Base-by-base conservation (phyloP, 2,329 filamentous ascomycete species). In the Verruconis gallopava region DNA sequence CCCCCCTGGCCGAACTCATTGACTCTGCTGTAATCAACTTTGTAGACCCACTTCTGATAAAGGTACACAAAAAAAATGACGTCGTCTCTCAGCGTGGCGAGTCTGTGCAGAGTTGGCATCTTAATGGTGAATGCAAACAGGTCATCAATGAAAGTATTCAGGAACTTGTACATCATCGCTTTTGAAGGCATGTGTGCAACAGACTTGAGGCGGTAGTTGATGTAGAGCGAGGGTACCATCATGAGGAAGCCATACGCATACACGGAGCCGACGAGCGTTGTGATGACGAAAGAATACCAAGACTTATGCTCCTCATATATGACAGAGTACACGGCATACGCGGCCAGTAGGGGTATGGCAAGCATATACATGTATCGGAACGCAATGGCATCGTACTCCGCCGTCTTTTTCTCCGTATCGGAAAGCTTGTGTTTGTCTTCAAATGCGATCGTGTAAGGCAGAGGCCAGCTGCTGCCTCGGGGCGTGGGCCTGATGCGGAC, bases 101-200 rank as follows among this genome's bases (percentile, higher is more conserved):
- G 69, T 13, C 91, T 77, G 62, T 98, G 91, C 40, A 98, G 71
- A 48, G 88, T 77, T 1, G 91, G 91, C 91, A 98, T 98, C 68
- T 96, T 96, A 68, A 98, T 95, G 30, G 91, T 98, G 56, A 96
- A 98, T 2, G 91, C 91, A 57, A 98, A 98, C 21, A 98, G 70
- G 57, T 98, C 91, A 62, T 98, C 91, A 59, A 98, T 96, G 61
- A 98, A 98, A 4, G 91, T 96, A 67, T 96, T 95, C 50, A 96
- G 68, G 65, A 94, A 94, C 67, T 96, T 95, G 74, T 95, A 95
- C 60, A 80, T 89, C 85, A 98, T 91, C 37, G 91, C 86, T 66
- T 85, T 89, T 51, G 73, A 85, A 1, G 91, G 88, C 89, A 98
- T 94, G 65, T 98, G 91, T 9, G 91, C 91, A 22, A 96, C 85